A percentile compares a stretch with the other conserved stretches of the same genome.
These are phyloP conservation scores for Calonectria pseudoturangicola DNA, from an alignment of 2,329 filamentous ascomycete genomes.

Conservation along the genomic window DNA sequence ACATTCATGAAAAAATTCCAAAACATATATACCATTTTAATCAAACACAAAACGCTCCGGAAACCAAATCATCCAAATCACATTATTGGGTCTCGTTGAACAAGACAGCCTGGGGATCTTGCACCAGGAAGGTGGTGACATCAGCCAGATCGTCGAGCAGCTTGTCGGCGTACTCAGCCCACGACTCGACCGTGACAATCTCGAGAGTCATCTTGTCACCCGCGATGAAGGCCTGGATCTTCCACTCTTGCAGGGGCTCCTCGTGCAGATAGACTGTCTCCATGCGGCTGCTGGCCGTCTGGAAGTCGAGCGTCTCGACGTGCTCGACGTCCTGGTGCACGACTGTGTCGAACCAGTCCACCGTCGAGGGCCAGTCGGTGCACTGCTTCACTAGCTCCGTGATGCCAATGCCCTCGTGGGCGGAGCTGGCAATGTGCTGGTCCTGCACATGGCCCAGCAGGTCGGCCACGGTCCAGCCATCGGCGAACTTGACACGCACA, in stretches of 20 bases:
- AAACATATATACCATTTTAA: conserved; percentile 11
- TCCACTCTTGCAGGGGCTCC: conserved; percentile 74
- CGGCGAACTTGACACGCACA: conserved; percentile 74
- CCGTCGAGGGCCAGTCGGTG: conserved; percentile 63
- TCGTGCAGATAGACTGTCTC: conserved; percentile 74
- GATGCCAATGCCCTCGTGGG: conserved; percentile 73
- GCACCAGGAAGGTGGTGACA: conserved; percentile 43
- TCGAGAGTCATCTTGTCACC: conserved; percentile 73
- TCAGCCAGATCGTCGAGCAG: conserved; percentile 70
- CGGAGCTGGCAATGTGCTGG: conserved; percentile 74
- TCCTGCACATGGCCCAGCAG: conserved; percentile 72
- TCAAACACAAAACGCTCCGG: conserved; percentile 5
- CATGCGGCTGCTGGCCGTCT: conserved; percentile 64
- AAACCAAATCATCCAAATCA: background rate
- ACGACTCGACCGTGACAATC: conserved; percentile 76
- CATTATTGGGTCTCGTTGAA: conserved; percentile 19
- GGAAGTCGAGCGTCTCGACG: conserved; percentile 71
- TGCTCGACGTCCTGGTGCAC: conserved; percentile 77
- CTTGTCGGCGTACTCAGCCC: conserved; percentile 69
- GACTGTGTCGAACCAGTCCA: conserved; percentile 72
- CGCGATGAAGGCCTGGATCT: conserved; percentile 76
- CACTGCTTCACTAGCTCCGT: conserved; percentile 70
- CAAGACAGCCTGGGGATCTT: conserved; percentile 8
- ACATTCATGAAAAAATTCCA: background rate
- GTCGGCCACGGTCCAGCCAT: conserved; percentile 70